Evolutionary conservation across 176 grass and related monocot genomes (phyloP).

Genomic region (Raddia distichophylla): DNA sequence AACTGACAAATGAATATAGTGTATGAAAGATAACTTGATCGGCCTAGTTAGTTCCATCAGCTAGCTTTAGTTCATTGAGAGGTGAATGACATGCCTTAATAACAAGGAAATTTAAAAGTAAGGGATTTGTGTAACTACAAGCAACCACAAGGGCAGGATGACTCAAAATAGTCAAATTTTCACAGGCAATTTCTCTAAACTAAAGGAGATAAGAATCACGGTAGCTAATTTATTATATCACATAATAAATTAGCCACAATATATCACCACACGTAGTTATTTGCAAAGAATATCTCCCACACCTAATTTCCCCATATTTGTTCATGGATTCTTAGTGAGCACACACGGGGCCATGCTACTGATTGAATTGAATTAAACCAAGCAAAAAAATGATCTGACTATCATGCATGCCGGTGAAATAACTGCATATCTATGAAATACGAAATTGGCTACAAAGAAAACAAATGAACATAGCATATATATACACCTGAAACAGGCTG

Average conservation of each 20-base stretch:
- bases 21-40: constrained; percentile 4
- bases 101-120: background rate
- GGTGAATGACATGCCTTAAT: constrained; percentile 9
- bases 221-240: background rate
- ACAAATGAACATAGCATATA: background rate
- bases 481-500: constrained; percentile 74
- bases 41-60: background rate
- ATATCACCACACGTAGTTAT: background rate
- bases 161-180: background rate
- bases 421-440: background rate
- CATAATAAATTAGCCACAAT: background rate
- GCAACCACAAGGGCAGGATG: background rate
- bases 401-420: background rate
- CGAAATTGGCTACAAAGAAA: background rate
- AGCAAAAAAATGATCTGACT: background rate
- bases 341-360: background rate
- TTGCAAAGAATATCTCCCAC: background rate
- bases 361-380: background rate
- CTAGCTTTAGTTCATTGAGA: constrained; percentile 12
- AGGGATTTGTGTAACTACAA: background rate
- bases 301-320: background rate
- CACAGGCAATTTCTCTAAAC: background rate
- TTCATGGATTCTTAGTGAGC: background rate
- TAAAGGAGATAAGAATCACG: background rate
- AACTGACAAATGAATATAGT: background rate